Evolutionary conservation across 2,329 filamentous ascomycete species (phyloP).

Genomic region (Penicillium griseofulvum): DNA sequence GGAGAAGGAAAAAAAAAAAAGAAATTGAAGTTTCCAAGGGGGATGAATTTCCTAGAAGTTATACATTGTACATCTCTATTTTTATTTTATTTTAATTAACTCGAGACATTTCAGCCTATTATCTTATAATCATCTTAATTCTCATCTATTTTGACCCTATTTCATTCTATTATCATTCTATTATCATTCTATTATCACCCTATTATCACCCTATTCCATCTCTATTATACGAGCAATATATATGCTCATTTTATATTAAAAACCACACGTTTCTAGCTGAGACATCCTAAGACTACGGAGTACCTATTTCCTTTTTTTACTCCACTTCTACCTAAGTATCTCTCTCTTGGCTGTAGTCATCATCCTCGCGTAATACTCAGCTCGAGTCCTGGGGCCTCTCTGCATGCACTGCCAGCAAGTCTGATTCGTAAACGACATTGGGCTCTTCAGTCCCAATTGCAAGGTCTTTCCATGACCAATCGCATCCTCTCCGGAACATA

Average conservation of each 20-base stretch:
- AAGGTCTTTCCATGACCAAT: slow-evolving; percentile 17
- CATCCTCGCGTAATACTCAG: slow-evolving; percentile 1
- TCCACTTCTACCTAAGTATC: neutral
- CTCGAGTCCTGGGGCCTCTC: slow-evolving; percentile 1
- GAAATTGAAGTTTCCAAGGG: neutral
- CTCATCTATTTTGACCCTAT: too few species aligned
- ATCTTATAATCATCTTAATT: neutral
- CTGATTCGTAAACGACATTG: neutral
- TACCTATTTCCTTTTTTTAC: neutral
- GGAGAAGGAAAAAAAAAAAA: neutral
- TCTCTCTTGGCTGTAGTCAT: neutral
- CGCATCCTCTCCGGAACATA: slow-evolving; percentile 15
- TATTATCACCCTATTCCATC: too few species aligned
- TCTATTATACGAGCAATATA: neutral
- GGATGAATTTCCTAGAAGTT: neutral
- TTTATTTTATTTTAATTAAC: neutral
- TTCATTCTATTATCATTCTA: neutral
- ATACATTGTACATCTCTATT: neutral
- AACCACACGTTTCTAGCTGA: neutral
- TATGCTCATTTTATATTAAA: slow-evolving; percentile 1
- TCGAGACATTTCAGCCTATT: neutral
- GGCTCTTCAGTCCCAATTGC: slow-evolving; percentile 13
- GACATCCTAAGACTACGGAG: neutral
- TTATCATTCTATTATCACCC: too few species aligned
- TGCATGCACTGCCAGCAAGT: neutral